Evolutionary conservation across 2,329 filamentous ascomycete genomes (phyloP), one percentile per base, ranked within the genome.

Genomic region (Fusarium pseudonygamai): DNA sequence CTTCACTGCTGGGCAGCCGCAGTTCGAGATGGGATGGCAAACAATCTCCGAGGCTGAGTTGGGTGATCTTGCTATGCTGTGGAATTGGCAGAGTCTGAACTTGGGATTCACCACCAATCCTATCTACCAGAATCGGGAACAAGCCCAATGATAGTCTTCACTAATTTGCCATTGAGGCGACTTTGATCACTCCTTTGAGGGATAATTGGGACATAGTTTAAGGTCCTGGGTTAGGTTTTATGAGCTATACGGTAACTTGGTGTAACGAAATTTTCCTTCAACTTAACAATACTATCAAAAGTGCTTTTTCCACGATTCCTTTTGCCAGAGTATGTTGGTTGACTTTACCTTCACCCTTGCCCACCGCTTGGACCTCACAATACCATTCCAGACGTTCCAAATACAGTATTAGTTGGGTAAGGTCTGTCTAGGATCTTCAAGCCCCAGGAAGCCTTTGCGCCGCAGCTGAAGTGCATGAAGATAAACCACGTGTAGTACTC

Each of bases 71-170:
- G 67, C 66, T 5, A 69, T 70, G 66, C 4, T 69, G n/a, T 69
- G 67, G 66, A 69, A 69, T 32, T 69, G 67, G 67, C 36, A 69
- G 40, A 69, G 67, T n/a, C 16, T 69, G 40, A 61, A 69, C 14
- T 26, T 69, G 32, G 66, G 66, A 0, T 69, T 49, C 3, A 65
- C 67, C 12, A 70, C 67, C 6, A 69, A 69, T 12, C 67, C 67
- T 18, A 70, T 69, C 3, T 69, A 70, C 15, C 67, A 70, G 36
- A 20, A 32, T n/a, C 39, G 15, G 4, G 37, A 34, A 59, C 12
- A 6, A 14, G 6, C 3, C 6, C 1, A 2, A 24, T 20, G 3
- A 28, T 34, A 5, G 12, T 12, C 1, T 59, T 9, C 15, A 2
- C 30, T 32, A 2, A 22, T 20, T 14, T 7, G 20, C 5, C 14